These are phyloP conservation scores for Phaffia australis DNA, from an alignment of 768 basidiomycete species.

Conservation along the genomic window DNA sequence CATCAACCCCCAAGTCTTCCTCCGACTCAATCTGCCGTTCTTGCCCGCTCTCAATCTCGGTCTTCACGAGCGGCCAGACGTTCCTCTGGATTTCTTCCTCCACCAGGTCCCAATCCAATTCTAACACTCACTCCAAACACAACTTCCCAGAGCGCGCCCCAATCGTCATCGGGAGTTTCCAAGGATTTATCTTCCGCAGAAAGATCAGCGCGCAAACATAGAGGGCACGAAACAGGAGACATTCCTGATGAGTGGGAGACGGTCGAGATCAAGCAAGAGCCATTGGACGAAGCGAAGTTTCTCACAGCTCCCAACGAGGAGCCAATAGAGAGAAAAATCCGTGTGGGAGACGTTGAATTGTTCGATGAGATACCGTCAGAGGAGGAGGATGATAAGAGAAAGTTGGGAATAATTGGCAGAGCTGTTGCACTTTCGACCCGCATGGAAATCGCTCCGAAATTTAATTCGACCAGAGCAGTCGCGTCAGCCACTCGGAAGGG, in stretches of 20 bases:
- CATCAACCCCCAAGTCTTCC: neutral
- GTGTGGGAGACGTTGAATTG: no score
- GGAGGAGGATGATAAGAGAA: no score
- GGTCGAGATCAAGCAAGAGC: neutral
- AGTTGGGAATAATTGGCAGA: no score
- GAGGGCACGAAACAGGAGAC: neutral
- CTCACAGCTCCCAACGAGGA: neutral
- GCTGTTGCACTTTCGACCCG: no score
- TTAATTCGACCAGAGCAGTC: no score
- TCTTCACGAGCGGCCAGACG: slow-evolving; percentile 6
- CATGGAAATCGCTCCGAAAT: no score
- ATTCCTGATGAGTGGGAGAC: slow-evolving; percentile 1
- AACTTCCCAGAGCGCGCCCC: neutral
- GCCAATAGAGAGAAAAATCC: no score
- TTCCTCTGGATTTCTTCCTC: slow-evolving; percentile 11
- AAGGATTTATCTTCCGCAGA: no score
- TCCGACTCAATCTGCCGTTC: no score
- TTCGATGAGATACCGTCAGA: no score
- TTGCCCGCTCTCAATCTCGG: slow-evolving; percentile 12
- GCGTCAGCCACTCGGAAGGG: no score
- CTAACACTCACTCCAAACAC: neutral
- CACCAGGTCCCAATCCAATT: neutral
- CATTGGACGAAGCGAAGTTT: neutral
- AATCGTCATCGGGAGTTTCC: neutral
- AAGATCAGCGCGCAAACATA: neutral